Percentiles rank a stretch among this genome's conserved stretches.
Conservation (phyloP, 2,329 filamentous ascomycete species). For the Botrytis deweyae region DNA sequence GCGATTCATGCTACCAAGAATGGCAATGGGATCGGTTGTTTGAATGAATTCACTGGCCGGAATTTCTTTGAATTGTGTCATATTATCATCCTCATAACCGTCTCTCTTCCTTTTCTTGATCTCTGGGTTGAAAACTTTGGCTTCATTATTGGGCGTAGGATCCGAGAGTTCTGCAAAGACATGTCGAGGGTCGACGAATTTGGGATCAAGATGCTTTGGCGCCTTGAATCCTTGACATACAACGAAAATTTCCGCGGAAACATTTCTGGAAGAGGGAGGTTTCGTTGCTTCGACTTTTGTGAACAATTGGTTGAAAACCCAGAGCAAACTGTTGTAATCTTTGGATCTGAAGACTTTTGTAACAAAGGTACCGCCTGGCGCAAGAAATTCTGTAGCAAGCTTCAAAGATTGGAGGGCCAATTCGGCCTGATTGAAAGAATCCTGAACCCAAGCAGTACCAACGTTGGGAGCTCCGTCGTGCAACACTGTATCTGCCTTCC, state of each 20-base stretch:
- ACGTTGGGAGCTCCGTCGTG: constrained; percentile 98
- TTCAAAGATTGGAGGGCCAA: constrained; percentile 88
- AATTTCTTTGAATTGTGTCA: constrained; percentile 85
- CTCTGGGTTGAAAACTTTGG: constrained; percentile 97
- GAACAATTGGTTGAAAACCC: constrained; percentile 98
- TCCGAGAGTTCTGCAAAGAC: constrained; percentile 92
- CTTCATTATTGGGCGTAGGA: constrained; percentile 88
- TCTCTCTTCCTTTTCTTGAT: constrained; percentile 96
- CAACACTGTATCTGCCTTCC: constrained; percentile 93
- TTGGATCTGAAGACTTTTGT: constrained; percentile 98
- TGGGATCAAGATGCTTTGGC: constrained; percentile 87
- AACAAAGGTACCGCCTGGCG: constrained; percentile 87
- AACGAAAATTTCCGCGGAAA: constrained; percentile 97
- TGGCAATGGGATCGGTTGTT: constrained; percentile 86
- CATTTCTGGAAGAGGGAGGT: constrained; percentile 90
- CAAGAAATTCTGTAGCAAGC: constrained; percentile 88
- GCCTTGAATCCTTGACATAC: constrained; percentile 95
- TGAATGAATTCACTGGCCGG: constrained; percentile 92
- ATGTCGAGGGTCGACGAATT: constrained; percentile 82
- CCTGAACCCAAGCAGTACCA: constrained; percentile 96
- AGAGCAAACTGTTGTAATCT: constrained; percentile 92
- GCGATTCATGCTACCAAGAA: constrained; percentile 82
- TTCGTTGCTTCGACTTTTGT: constrained; percentile 95
- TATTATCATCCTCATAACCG: constrained; percentile 96
- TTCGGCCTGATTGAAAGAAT: constrained; percentile 97